Base-by-base conservation (phyloP, 805 yeast species). In the Candida yuanshanica region DNA sequence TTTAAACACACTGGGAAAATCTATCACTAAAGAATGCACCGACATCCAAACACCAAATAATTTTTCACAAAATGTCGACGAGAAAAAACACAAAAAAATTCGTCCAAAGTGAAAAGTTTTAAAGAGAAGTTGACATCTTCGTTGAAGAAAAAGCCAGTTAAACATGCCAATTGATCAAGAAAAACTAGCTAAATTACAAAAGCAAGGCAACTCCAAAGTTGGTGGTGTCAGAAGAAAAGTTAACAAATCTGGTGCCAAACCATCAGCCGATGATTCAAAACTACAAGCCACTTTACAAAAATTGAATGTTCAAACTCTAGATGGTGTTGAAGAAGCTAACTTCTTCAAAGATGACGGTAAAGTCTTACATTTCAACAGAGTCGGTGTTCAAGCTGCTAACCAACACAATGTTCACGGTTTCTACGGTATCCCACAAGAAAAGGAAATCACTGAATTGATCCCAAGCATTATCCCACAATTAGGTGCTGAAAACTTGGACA, bases 301-400 rank as follows among this genome's bases (percentile, higher is more conserved):
- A 74, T 75, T 91, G 66, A 83, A 85, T 69, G 95, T 90, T 52
- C 86, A 83, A 69, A 83, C 88, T 59, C 71, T 91, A 57, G 89
- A 84, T 54, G 88, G 85, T 60, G 82, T 91, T 60, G 95, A 88
- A 66, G 97, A 91, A 75, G 98, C 96, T 62, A 91, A 90, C 80
- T 86, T 91, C 77, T 90, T 93, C 85, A 84, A 77, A 69, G 96
- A 88, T 51, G 96, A 91, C 68, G 97, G 97, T 64, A 83, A 82
- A 64, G 96, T 93, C 51, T 73, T 91, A 69, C 96, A 91, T 75
- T 88, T 93, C 79, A 81, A 85, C 77, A 83, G 93, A 69, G 96
- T 93, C 54, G 95, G 93, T 71, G 93, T 90, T 51, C 97, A 91
- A 75, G 86, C 86, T 56, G 88, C 96, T 58, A 81, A 86, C 58